Base-by-base conservation (phyloP, 306 rosid species). In the Vigna reflexopilosa region DNA sequence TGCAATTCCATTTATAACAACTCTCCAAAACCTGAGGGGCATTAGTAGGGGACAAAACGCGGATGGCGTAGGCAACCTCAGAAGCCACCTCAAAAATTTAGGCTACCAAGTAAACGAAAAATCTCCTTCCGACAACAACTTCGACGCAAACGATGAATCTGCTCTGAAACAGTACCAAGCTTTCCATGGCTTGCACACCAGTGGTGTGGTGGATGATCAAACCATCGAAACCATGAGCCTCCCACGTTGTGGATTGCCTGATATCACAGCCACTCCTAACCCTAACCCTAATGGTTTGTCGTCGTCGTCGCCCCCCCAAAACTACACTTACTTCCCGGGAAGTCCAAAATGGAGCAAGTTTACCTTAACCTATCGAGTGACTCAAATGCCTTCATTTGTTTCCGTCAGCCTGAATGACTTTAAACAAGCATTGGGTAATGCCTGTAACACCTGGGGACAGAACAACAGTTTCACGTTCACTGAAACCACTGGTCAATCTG, bases 361-460 rank as follows among this genome's bases (percentile, higher is more conserved):
- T 14, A 1, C 0, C 0, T 2, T 50, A 50, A 16, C 22, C 4
- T 50, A 50, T 16, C 22, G 22, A 30, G 4, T 3, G 34, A 30
- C 34, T 30, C 5, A 0, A 30, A 30, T 0, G 0, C 34, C 34
- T 30, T 4, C 0, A 30, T 0, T 0, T 3, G 34, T 30, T 36
- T 6, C 19, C 58, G 3, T 42, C 16, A 17, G 3, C 12, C 0
- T 0, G 9, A 52, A 2, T 4, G 2, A 1, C 17, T 24, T 50
- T 12, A 52, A 5, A 1, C 26, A 2, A 17, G 24, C 26, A 17
- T 2, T 17, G 12, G 1, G 12, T 1, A 8, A 8, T 17, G 26
- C 58, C 58, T 7, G 17, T 2, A 11, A n/a, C 2, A 2, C 58
- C 2, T 52, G 58, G 58, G 26, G 3, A 7, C 1, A 0, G 0